Conservation (phyloP, 2,329 filamentous ascomycete genomes). For the Ascocoryne sarcoides region DNA sequence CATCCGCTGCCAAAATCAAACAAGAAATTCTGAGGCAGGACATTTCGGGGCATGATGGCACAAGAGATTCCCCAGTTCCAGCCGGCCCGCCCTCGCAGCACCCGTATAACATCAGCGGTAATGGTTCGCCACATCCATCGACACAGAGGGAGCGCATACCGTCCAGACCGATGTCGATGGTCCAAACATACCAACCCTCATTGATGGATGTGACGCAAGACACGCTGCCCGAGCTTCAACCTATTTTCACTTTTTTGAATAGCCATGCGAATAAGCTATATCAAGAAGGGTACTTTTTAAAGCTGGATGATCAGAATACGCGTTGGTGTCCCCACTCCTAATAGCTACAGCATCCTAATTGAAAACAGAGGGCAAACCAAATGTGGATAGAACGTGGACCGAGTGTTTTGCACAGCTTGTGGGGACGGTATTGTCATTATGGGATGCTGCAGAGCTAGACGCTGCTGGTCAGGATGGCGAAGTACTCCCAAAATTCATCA, state of each 20-base stretch:
- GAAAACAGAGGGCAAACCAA: constrained; percentile 69
- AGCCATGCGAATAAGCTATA: constrained; percentile 95
- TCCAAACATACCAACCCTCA: constrained; percentile 76
- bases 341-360: constrained; percentile 25
- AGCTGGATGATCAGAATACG: constrained; percentile 87
- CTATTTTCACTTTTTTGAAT: constrained; percentile 89
- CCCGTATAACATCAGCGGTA: constrained; percentile 15
- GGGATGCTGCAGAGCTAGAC: constrained; percentile 91
- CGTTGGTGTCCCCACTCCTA: constrained; percentile 47
- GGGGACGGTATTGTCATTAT: constrained; percentile 87
- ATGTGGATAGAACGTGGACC: constrained; percentile 79
- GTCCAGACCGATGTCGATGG: constrained; percentile 74
- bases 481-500: constrained; percentile 87
- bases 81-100: constrained; percentile 2
- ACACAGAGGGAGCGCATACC: constrained; percentile 33
- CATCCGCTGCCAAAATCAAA: constrained; percentile 18
- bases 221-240: constrained; percentile 85
- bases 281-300: constrained; percentile 95
- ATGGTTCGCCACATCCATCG: constrained; percentile 26
- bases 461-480: constrained; percentile 76
- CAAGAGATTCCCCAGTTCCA: constrained; percentile 5
- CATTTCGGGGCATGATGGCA: constrained; percentile 32
- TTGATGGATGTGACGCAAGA: constrained; percentile 78
- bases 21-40: constrained; percentile 15
- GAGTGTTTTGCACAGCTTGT: constrained; percentile 97